Percentiles rank a stretch among this genome's conserved stretches.
Conservation (phyloP, 1,139 yeast species). For the Yamadazyma pseudoaaseri region DNA sequence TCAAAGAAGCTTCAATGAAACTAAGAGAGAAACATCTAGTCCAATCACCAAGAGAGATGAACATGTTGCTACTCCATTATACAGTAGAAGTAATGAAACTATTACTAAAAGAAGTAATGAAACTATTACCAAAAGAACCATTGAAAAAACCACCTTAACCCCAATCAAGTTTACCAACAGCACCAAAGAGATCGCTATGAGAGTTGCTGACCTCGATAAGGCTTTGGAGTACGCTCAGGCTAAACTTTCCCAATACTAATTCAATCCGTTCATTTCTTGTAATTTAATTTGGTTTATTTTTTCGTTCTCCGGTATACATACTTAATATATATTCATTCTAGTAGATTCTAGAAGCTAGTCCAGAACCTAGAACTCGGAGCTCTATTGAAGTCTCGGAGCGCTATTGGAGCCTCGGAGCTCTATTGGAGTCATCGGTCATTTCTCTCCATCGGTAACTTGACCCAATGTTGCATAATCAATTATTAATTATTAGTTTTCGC, state of each 20-base stretch:
- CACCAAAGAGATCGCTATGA: background rate
- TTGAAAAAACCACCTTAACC: no score
- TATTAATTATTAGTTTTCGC: background rate
- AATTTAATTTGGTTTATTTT: background rate
- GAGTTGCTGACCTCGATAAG: background rate
- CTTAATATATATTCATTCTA: no score
- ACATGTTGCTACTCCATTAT: background rate
- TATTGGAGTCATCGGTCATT: no score
- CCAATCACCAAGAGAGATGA: background rate
- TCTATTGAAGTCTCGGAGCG: no score
- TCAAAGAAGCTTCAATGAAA: background rate
- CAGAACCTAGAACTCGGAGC: no score
- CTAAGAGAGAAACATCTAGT: background rate
- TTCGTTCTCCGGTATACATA: no score
- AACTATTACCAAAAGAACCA: background rate
- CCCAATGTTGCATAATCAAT: no score
- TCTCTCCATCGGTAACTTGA: no score
- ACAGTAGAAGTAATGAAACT: background rate
- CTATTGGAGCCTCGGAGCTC: no score
- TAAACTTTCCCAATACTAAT: background rate
- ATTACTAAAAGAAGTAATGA: background rate
- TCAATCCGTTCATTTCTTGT: background rate
- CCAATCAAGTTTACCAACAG: no score
- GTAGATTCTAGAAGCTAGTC: no score
- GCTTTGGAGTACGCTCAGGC: conserved; percentile 3